These are phyloP conservation scores for Alternaria consortialis DNA, from an alignment of 2,329 filamentous ascomycete genomes.

Conservation along the genomic window DNA sequence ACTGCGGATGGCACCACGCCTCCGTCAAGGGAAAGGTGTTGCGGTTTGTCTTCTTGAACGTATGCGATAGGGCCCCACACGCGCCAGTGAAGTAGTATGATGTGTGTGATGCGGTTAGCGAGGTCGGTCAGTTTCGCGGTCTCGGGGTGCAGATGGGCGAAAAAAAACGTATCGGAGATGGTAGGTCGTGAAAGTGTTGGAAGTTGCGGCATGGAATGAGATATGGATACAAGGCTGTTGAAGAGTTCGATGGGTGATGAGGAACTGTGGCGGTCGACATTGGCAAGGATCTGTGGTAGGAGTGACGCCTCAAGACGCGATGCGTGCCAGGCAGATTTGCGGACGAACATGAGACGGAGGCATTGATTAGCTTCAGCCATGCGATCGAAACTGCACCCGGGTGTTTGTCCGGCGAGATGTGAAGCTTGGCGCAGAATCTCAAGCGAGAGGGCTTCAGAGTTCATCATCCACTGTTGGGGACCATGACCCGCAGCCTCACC, in stretches of 20 bases:
- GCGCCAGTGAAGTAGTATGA: constrained; percentile 87
- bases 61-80: constrained; percentile 86
- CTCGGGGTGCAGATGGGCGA: constrained; percentile 20
- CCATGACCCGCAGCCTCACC: constrained; percentile 39
- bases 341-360: constrained; percentile 45
- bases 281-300: constrained; percentile 38
- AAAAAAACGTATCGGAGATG: constrained; percentile 35
- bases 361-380: constrained; percentile 49
- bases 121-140: constrained; percentile 67
- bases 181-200: constrained; percentile 26
- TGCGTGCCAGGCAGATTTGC: constrained; percentile 44
- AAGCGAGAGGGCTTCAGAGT: constrained; percentile 55
- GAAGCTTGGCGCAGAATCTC: constrained; percentile 57
- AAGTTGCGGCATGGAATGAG: constrained; percentile 22
- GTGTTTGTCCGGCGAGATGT: constrained; percentile 39
- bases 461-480: constrained; percentile 50
- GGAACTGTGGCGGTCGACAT: constrained; percentile 41
- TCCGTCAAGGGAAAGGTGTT: not conserved
- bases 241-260: constrained; percentile 56
- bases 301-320: constrained; percentile 39
- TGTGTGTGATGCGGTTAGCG: constrained; percentile 80
- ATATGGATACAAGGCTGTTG: constrained; percentile 49
- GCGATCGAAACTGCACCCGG: constrained; percentile 44
- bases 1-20: not conserved
- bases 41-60: constrained; percentile 32